Evolutionary conservation across 2,329 filamentous ascomycete species (phyloP), one percentile per base, ranked within the genome.

Genomic region (Talaromyces albobiverticillius): DNA sequence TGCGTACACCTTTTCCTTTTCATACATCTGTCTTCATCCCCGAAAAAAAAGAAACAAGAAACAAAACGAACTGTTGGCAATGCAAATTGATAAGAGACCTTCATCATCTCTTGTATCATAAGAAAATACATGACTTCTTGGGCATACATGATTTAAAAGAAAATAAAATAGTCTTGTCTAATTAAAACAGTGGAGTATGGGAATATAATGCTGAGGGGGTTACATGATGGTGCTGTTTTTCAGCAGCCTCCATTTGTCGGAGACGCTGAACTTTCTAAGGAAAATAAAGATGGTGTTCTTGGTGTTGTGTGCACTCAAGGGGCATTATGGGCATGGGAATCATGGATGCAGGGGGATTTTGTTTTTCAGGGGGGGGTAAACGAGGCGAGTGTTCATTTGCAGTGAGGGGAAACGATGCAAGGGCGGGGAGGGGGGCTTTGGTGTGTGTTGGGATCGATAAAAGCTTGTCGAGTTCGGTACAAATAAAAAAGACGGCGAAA

Each of bases 71-170:
- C 22, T 36, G n/a, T 8, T 51, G 34, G 50, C 40, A 22, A 52
- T 36, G 50, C 22, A 53, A 34, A 41, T 25, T 16, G 31, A 34
- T 26, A 46, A 13, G 53, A 55, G 49, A 55, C 46, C 56, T 68
- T 69, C 67, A 63, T 71, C 62, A 63, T 65, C 70, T 52, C 64
- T 63, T 65, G 67, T 61, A 61, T 64, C 57, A 60, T 55, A 54
- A 46, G 55, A 59, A 61, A 64, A 59, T 74, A 74, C 71, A 74
- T 74, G 69, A 73, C 61, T 71, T 70, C 63, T 66, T 60, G 67
- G 64, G 68, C 66, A 69, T 70, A 70, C 67, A 70, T 69, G 67
- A 69, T 59, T 61, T 61, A 65, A n/a, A n/a, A n/a, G 31, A 18
- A 32, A 53, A 53, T 6, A 34, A 46, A 50, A 57, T 47, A 13